Base-by-base conservation (phyloP, 805 yeast species). In the Lipomyces yamanashiensis region DNA sequence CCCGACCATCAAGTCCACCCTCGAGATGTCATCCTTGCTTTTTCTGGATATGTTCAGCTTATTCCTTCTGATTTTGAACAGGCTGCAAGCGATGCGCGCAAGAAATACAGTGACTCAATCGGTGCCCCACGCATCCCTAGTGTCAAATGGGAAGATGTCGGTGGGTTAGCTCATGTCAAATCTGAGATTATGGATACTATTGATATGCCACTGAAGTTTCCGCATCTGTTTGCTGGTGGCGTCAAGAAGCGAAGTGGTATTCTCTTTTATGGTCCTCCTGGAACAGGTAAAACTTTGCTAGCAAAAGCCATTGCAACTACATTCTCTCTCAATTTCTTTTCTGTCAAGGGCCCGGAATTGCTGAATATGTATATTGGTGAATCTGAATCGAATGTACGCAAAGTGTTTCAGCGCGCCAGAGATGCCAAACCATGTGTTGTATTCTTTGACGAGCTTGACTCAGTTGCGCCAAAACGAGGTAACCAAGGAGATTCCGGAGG, bases 401-500 rank as follows among this genome's bases (percentile, higher is more conserved):
- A 90, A 58, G 97, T 95, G 1, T 95, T 95, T 76, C 97, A 93
- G 75, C 86, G 84, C 69, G 98, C 98, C 0, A 81, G 98, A 59
- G 99, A 95, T 76, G 97, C 98, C 13, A 89, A 88, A 74, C 99
- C 99, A 0, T 95, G 99, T 80, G 98, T 95, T 19, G 92, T 95
- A 17, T 95, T 95, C 76, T 95, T 95, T 73, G 99, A 95, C 78
- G 99, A 95, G 77, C 82, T 95, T 76, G 99, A 95, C 77, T 92
- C 98, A 0, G 98, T 95, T 0, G 99, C 99, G 0, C 98, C 98
- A 1, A 93, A 95, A 75, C 86, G 98, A 79, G 99, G 99, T 36
- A 92, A 93, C 74, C 98, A 95, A 73, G 98, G 99, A 28, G 99
- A 95, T 76, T 92, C 98, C 1, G 98, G 98, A 17, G 99, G 98